A percentile compares a stretch with the other conserved stretches of the same genome.
Evolutionary conservation across 768 basidiomycete species (phyloP).

Genomic region (Hysterangium stoloniferum): DNA sequence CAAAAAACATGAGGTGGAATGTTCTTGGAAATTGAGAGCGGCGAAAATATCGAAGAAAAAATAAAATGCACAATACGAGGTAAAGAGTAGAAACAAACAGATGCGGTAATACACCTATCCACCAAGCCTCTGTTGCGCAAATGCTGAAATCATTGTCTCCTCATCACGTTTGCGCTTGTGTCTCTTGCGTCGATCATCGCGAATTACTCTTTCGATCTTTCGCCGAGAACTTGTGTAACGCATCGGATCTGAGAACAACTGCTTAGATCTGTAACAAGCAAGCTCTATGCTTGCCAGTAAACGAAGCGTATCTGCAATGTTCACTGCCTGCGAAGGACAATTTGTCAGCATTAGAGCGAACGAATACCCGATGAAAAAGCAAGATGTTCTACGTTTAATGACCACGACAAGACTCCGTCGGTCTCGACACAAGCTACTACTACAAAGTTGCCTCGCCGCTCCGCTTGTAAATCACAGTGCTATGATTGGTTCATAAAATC

Average conservation of each 20-base stretch:
- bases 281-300: conserved; percentile 79
- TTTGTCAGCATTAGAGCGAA: conserved; percentile 13
- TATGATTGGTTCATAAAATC: conserved; percentile 19
- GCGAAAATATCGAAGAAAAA: background rate
- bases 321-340: conserved; percentile 49
- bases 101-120: conserved; percentile 10
- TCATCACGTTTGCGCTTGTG: conserved; percentile 81
- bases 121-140: conserved; percentile 45
- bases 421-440: conserved; percentile 73
- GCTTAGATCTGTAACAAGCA: conserved; percentile 71
- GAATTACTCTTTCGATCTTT: conserved; percentile 73
- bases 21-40: background rate
- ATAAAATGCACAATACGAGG: background rate
- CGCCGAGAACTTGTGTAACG: conserved; percentile 56
- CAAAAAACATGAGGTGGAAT: conserved; percentile 5
- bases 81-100: background rate
- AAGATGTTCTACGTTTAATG: conserved; percentile 50
- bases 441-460: conserved; percentile 83
- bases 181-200: conserved; percentile 73
- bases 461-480: conserved; percentile 70
- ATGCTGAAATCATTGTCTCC: conserved; percentile 74
- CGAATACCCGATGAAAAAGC: conserved; percentile 1
- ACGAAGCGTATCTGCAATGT: conserved; percentile 75
- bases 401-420: conserved; percentile 71
- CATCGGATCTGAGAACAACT: conserved; percentile 60